phyloP scores from a whole-genome alignment of 768 basidiomycete species.

The Tephrocybe rancida region DNA sequence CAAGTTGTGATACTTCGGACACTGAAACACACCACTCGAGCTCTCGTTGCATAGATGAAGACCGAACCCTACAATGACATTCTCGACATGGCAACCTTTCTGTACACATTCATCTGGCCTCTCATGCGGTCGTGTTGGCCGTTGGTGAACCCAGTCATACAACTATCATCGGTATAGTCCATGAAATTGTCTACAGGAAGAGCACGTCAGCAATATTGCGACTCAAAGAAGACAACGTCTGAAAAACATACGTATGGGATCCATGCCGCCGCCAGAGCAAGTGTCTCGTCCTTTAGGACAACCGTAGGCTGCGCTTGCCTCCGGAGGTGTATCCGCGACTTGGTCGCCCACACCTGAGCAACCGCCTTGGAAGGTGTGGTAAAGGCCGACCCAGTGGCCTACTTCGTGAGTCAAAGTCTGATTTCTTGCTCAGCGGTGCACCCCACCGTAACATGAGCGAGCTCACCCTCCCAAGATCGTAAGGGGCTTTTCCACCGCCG shows the following conservation, averaged over 20 bases:
- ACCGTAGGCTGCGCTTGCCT: constrained; percentile 38
- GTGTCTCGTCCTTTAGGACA: constrained; percentile 34
- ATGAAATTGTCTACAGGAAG: constrained; percentile 40
- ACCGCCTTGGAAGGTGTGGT: constrained; percentile 59
- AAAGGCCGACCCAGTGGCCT: constrained; percentile 59
- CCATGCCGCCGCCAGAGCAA: constrained; percentile 31
- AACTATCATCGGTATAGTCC: constrained; percentile 49
- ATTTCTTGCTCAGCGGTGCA: not conserved
- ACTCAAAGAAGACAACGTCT: not conserved
- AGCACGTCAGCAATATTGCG: not conserved
- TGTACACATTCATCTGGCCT: constrained; percentile 42
- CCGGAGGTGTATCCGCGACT: constrained; percentile 45
- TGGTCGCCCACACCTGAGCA: constrained; percentile 38
- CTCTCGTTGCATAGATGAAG: not conserved
- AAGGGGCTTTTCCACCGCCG: constrained; percentile 38
- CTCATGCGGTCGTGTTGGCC: constrained; percentile 41
- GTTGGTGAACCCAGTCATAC: constrained; percentile 46
- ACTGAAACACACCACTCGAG: too few relatives aligned
- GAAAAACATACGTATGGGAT: constrained; percentile 33
- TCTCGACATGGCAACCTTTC: constrained; percentile 31
- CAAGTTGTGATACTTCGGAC: too few relatives aligned
- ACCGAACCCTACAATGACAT: not conserved
- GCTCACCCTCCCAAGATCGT: constrained; percentile 37
- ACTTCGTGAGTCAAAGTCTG: constrained; percentile 55
- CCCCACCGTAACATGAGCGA: constrained; percentile 11